Evolutionary conservation across 176 grass and related monocot genomes (phyloP).

Genomic region (Bonia amplexicaulis): DNA sequence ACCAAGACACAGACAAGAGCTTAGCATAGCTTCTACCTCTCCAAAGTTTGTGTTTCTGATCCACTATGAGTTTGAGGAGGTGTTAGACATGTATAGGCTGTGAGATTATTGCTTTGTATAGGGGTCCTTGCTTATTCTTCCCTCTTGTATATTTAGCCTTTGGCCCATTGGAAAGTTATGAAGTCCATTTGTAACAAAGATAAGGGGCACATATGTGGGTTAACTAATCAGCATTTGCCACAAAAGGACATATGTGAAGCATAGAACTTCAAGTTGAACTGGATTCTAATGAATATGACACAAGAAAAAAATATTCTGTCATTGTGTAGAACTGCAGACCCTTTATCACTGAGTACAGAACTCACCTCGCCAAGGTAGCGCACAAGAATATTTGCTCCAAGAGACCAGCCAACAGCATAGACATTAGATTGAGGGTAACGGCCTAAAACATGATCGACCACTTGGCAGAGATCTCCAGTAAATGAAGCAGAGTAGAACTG

Average conservation of each 20-base stretch:
- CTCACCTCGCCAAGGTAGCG: conserved; percentile 87
- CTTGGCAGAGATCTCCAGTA: conserved; percentile 80
- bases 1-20: no score
- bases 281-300: background rate
- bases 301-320: background rate
- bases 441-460: conserved; percentile 54
- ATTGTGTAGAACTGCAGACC: background rate
- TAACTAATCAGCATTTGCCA: background rate
- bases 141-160: no score
- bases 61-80: no score
- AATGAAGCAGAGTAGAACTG: conserved; percentile 97
- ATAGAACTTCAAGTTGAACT: background rate
- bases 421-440: conserved; percentile 63
- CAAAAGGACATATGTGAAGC: background rate
- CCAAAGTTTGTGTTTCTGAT: no score
- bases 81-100: no score
- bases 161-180: no score
- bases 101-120: no score
- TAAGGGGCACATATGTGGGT: background rate
- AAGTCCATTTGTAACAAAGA: no score
- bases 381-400: conserved; percentile 99
- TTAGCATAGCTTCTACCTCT: no score
- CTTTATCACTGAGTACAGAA: background rate
- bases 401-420: conserved; percentile 87
- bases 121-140: no score